phyloP scores from a whole-genome alignment of 495 filamentous ascomycete genomes.

The Aspergillus kassunensis region DNA sequence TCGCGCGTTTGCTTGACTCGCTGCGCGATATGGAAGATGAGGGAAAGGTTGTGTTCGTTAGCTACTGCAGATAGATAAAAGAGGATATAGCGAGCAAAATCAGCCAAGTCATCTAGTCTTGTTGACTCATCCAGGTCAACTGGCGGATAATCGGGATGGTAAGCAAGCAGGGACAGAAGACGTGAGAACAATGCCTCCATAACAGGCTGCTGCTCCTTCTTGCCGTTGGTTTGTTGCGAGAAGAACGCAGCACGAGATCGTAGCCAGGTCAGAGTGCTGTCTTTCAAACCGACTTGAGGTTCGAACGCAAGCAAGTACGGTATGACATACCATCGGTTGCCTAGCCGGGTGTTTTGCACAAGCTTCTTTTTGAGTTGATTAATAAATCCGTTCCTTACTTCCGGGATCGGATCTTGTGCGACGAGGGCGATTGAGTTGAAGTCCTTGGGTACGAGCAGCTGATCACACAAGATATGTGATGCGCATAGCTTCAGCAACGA shows the following conservation, averaged over 20 bases:
- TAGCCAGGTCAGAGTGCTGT: slow-evolving; percentile 80
- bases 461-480: slow-evolving; percentile 66
- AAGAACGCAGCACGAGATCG: slow-evolving; percentile 62
- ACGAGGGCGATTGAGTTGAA: slow-evolving; percentile 80
- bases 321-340: slow-evolving; percentile 75
- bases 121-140: slow-evolving; percentile 44
- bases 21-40: slow-evolving; percentile 91
- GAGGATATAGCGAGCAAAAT: slow-evolving; percentile 80
- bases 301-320: slow-evolving; percentile 90
- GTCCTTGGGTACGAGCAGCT: slow-evolving; percentile 60
- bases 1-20: slow-evolving; percentile 88
- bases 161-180: slow-evolving; percentile 80
- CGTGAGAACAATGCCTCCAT: slow-evolving; percentile 86
- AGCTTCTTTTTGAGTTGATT: slow-evolving; percentile 83
- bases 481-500: slow-evolving; percentile 78
- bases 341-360: slow-evolving; percentile 40
- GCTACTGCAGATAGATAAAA: slow-evolving; percentile 84
- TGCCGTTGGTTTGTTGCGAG: slow-evolving; percentile 36
- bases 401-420: slow-evolving; percentile 68
- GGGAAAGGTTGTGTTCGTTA: slow-evolving; percentile 76
- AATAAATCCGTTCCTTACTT: slow-evolving; percentile 74
- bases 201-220: slow-evolving; percentile 50
- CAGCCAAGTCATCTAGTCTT: slow-evolving; percentile 63
- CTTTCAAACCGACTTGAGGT: slow-evolving; percentile 62
- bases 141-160: slow-evolving; percentile 84